A percentile compares a stretch with the other conserved stretches of the same genome.
Conservation (phyloP, 148 eudicot species). For the Chenopodium quinoa region DNA sequence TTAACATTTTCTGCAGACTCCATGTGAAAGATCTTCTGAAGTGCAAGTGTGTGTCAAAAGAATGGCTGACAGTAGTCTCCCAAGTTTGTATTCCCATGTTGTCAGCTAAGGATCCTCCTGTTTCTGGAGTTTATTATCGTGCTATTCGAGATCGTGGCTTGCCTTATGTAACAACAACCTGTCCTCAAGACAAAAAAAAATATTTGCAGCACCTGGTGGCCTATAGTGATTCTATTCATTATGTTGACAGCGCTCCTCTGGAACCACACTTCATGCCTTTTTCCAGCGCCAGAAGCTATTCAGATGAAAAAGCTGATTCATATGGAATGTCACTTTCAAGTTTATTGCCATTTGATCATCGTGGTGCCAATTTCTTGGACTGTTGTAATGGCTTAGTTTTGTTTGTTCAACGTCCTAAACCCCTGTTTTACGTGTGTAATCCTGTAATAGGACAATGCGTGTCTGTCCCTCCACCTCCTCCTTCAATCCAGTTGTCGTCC, state of each 20-base stretch:
- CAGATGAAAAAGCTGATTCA: not conserved
- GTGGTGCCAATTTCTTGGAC: not conserved
- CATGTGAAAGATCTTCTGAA: not conserved
- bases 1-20: not conserved
- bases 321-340: not conserved
- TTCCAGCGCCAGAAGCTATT: not conserved
- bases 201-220: constrained; percentile 1
- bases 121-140: constrained; percentile 15
- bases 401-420: constrained; percentile 6
- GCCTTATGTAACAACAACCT: not conserved
- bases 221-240: not conserved
- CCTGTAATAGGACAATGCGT: constrained; percentile 9
- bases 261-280: not conserved
- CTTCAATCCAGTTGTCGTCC: not conserved
- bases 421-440: constrained; percentile 11
- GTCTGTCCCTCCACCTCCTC: not conserved
- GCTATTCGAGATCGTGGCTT: not conserved
- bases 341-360: not conserved
- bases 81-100: not conserved
- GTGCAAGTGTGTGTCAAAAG: constrained; percentile 19
- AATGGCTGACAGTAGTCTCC: constrained; percentile 13
- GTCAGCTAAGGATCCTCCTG: not conserved
- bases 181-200: not conserved
- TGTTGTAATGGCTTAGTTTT: constrained; percentile 10
- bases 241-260: not conserved